Evolutionary conservation across 2,329 filamentous ascomycete genomes (phyloP).

Genomic region (Nectriaceae sp.): DNA sequence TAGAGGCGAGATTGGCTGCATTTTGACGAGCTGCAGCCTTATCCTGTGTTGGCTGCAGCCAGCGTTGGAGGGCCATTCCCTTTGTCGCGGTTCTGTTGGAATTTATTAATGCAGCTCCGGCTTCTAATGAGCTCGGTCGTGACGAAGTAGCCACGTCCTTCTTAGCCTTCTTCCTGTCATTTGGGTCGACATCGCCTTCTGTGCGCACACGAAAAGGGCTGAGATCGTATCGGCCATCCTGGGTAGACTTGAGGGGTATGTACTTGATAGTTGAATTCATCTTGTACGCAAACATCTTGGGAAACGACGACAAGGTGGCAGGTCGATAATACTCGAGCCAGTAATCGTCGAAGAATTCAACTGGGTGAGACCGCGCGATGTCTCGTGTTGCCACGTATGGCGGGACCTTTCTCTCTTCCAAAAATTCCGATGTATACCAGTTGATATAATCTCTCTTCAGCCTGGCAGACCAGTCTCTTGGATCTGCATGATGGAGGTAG

Average conservation of each 20-base stretch:
- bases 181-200: constrained; percentile 58
- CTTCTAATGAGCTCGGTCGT: constrained; percentile 34
- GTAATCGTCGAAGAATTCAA: constrained; percentile 82
- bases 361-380: constrained; percentile 42
- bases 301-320: constrained; percentile 81
- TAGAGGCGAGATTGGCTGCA: constrained; percentile 9
- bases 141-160: constrained; percentile 64
- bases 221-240: constrained; percentile 76
- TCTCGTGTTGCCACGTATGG: constrained; percentile 42
- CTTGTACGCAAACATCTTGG: constrained; percentile 89
- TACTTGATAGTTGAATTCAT: constrained; percentile 89
- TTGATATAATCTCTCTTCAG: constrained; percentile 73
- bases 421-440: constrained; percentile 79
- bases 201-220: constrained; percentile 85
- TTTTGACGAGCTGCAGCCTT: constrained; percentile 28
- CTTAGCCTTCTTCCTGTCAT: constrained; percentile 61
- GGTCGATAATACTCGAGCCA: constrained; percentile 98
- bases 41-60: constrained; percentile 56
- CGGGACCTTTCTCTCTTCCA: constrained; percentile 63
- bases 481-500: constrained; percentile 89
- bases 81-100: constrained; percentile 41
- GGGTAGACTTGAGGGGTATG: constrained; percentile 72
- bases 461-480: constrained; percentile 69
- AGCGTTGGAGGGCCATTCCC: constrained; percentile 60
- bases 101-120: constrained; percentile 42